Base-by-base conservation (phyloP, 202 grass and related monocot genomes). In the Dendrocalamus latiflorus region DNA sequence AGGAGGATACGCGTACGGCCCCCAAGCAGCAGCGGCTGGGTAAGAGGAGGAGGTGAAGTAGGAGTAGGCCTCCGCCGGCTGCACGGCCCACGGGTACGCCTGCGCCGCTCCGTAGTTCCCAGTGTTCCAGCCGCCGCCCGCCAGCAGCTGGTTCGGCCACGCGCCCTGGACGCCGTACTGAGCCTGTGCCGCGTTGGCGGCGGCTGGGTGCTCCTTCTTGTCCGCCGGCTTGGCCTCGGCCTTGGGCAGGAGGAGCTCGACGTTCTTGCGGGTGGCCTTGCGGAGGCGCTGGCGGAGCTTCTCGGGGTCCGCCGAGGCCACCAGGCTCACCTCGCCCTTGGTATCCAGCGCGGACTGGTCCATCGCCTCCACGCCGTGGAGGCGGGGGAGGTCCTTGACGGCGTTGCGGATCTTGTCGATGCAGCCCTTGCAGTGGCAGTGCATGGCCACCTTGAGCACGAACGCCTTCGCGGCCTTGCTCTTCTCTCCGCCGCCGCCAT, bases 371-470 rank as follows among this genome's bases (percentile, higher is more conserved):
- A 86, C 75, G 18, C 77, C 87, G 1, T 12, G 14, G 15, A 20
- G 10, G 45, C 6, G 26, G 16, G 54, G 18, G n/a, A 89, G 16
- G 26, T 72, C 71, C 10, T 55, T 69, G 44, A 81, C 77, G 25
- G 45, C 87, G 0, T 21, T 65, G 45, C 65, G 70, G 64, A 89
- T 55, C 71, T 58, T 89, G 82, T 48, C 56, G 36, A 0, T 45
- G 87, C 87, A 89, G 1, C 87, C 87, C 5, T 65, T 2, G 87
- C 87, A 89, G 6, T 5, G 17, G 77, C 87, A 85, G 77, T 89
- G 87, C 77, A 72, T 89, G 3, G 72, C 48, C 45, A 89, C 83
- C 83, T 16, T 85, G 0, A 89, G 87, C 71, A 65, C 8, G 81
- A 85, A 75, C 62, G 38, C 70, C 76, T 41, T 8, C 21, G 64